Evolutionary conservation across 2,329 filamentous ascomycete species (phyloP), one percentile per base, ranked within the genome.

Genomic region (Aspergillus piperis): DNA sequence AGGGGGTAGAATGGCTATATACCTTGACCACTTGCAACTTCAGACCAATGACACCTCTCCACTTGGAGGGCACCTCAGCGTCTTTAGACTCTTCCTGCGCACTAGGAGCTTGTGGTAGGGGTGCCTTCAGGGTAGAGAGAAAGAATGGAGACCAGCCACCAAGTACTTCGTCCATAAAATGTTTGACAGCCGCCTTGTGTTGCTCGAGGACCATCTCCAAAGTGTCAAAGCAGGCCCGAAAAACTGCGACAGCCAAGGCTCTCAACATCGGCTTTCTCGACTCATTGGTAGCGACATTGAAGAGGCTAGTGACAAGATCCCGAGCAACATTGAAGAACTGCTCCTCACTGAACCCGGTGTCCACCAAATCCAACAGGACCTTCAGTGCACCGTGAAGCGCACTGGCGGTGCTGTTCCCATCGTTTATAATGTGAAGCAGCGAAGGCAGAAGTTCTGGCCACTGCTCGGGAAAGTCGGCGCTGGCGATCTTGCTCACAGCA

Each of bases 141-240:
- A 98, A 95, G 80, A 96, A 96, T 4, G 93, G 91, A 63, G 91
- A 88, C 95, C 95, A 99, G 54, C 86, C 85, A 67, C 83, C 84
- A 52, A 98, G 83, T 0, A 92, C 87, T 71, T 96, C 90, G 62
- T 96, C 91, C 56, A 94, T 92, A 74, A 99, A 99, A 1, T 83
- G 84, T 76, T 91, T 95, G 62, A 98, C 92, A 58, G 91, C 91
- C 60, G 85, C 84, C 70, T 91, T 90, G 77, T 98, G 91, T 68
- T 96, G 91, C 67, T 96, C 93, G 82, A 96, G 90, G 66, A 98
- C 90, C 86, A 97, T 96, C 78, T 98, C 92, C 80, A 99, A 86
- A 59, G 95, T 91, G 73, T 98, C 92, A 75, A 99, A 96, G 77
- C 92, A 96, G 52, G 88, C 88, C 59, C 92, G 86, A 82, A 98